Evolutionary conservation across 225 moss, liverwort and hornwort species (phyloP).

Genomic region (Neckera pumila): DNA sequence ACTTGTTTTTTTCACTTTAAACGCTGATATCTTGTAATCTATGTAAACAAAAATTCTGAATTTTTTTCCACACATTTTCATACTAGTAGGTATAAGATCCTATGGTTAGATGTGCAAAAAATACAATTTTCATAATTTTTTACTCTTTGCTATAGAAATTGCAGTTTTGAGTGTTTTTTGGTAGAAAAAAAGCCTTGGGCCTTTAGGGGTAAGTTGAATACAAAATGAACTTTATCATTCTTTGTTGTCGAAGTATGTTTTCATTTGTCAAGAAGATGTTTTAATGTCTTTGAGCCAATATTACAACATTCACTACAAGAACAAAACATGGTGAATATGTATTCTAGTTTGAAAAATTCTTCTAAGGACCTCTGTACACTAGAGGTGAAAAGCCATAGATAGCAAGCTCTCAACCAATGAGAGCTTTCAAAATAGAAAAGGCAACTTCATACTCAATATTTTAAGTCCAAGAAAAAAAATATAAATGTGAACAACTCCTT

Average conservation of each 20-base stretch:
- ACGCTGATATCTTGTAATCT: too few species aligned
- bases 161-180: too few species aligned
- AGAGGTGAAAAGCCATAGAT: background rate
- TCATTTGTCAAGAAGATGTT: background rate
- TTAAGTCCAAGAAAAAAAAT: background rate
- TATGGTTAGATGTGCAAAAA: too few species aligned
- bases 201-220: too few species aligned
- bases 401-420: background rate
- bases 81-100: too few species aligned
- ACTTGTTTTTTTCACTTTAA: too few species aligned
- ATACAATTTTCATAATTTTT: too few species aligned
- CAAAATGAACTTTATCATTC: background rate
- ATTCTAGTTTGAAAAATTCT: background rate
- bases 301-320: rapidly evolving
- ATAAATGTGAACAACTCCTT: background rate
- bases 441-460: too few species aligned
- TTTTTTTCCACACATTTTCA: too few species aligned
- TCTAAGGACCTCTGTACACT: background rate
- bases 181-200: too few species aligned
- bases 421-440: background rate
- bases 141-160: too few species aligned
- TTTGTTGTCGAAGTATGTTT: background rate
- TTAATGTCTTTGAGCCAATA: rapidly evolving
- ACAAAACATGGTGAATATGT: background rate
- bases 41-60: too few species aligned